Conservation (phyloP, 169 alveolate genomes). For the Babesia gibsoni region DNA sequence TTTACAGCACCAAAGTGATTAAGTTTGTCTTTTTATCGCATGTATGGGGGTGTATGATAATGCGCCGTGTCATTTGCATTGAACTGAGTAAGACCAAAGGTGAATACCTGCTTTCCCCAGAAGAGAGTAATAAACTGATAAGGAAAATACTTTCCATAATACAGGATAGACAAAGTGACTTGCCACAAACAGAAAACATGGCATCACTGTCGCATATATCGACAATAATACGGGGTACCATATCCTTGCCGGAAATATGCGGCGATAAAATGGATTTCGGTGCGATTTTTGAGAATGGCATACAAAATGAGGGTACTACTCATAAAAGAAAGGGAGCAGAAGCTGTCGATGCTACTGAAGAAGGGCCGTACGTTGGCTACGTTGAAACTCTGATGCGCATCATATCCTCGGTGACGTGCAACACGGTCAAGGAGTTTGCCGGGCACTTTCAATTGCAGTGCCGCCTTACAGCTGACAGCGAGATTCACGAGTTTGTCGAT, state of each 20-base stretch:
- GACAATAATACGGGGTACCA: neutral
- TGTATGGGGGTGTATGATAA: slow-evolving; percentile 37
- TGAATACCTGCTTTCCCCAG: neutral
- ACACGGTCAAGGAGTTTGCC: slow-evolving; percentile 17
- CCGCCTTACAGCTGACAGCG: neutral
- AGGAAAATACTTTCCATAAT: neutral
- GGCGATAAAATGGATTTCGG: neutral
- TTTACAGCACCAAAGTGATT: neutral
- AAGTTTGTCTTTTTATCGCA: slow-evolving; percentile 15
- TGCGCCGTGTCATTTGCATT: slow-evolving; percentile 18
- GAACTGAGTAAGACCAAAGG: neutral
- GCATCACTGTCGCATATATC: neutral
- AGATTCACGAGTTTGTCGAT: neutral
- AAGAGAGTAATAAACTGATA: neutral
- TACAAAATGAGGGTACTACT: neutral
- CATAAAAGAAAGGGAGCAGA: neutral
- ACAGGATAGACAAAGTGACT: neutral
- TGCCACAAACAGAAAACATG: slow-evolving; percentile 4
- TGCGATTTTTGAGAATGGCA: neutral
- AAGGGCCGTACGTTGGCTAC: neutral
- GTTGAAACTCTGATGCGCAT: slow-evolving; percentile 4
- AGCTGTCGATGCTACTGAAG: neutral
- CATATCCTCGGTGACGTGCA: neutral
- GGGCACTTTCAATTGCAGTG: neutral
- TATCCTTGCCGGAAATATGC: neutral